A percentile compares a stretch with the other conserved stretches of the same genome.
Evolutionary conservation across 176 grass and related monocot genomes (phyloP).

Genomic region (Areca catechu): DNA sequence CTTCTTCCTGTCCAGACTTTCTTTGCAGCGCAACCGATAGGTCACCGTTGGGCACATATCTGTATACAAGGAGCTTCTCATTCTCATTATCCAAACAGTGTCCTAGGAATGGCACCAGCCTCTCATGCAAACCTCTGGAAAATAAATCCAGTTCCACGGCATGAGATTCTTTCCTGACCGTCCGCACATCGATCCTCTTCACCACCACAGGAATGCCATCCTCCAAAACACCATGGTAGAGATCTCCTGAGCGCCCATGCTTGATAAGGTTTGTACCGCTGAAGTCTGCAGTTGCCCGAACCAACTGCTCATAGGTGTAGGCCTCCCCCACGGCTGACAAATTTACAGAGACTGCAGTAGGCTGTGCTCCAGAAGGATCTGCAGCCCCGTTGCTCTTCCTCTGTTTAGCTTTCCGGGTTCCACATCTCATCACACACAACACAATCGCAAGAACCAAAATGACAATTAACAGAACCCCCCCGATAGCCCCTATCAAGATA

Average conservation of each 20-base stretch:
- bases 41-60: constrained; percentile 63
- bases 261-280: constrained; percentile 63
- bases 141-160: constrained; percentile 71
- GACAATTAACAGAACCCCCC: constrained; percentile 35
- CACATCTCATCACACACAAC: constrained; percentile 25
- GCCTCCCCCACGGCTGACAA: constrained; percentile 59
- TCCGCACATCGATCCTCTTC: constrained; percentile 47
- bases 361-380: constrained; percentile 19
- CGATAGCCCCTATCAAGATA: constrained; percentile 72
- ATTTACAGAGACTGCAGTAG: constrained; percentile 27
- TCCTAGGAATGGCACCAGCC: constrained; percentile 68
- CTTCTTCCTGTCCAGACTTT: constrained; percentile 53
- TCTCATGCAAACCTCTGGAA: constrained; percentile 51
- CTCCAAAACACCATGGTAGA: constrained; percentile 64
- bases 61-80: constrained; percentile 87
- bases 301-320: constrained; percentile 56
- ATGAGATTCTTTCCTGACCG: constrained; percentile 50
- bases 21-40: constrained; percentile 58
- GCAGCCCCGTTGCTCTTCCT: constrained; percentile 14
- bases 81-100: constrained; percentile 63
- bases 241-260: constrained; percentile 62
- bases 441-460: constrained; percentile 28
- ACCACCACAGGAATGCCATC: constrained; percentile 50
- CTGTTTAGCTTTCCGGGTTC: constrained; percentile 10
- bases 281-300: constrained; percentile 42